A percentile compares a stretch with the other conserved stretches of the same genome.
These are phyloP conservation scores for Symbiodinium pilosum DNA, from an alignment of 73 alveolate species.

Conservation along the genomic window DNA sequence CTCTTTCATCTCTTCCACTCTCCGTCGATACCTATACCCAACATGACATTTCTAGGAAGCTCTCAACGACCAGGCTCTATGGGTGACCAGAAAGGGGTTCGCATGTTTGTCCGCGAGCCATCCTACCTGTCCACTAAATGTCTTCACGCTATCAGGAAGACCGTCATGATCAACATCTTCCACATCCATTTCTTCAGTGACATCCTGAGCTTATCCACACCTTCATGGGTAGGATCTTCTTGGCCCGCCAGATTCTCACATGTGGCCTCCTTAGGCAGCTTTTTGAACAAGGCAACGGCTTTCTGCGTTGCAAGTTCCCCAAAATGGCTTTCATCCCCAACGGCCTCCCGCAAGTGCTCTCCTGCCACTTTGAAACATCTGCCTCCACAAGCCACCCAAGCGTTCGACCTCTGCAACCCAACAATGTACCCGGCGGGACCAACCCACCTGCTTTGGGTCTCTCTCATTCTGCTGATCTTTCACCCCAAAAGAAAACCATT, in stretches of 20 bases:
- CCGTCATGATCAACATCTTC: background rate
- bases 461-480: background rate
- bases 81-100: background rate
- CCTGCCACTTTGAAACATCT: background rate
- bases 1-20: background rate
- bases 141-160: no score
- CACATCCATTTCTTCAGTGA: background rate
- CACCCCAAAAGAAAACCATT: constrained; percentile 8
- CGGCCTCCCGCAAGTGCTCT: background rate
- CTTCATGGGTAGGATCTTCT: background rate
- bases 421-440: constrained; percentile 15
- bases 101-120: background rate
- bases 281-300: background rate
- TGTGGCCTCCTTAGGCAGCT: background rate
- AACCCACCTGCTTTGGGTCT: background rate
- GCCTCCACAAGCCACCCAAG: background rate
- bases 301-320: background rate
- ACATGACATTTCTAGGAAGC: background rate
- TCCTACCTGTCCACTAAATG: no score
- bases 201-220: background rate
- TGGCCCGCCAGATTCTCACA: background rate
- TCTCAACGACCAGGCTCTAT: background rate
- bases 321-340: constrained; percentile 14
- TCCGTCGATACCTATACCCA: background rate
- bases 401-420: background rate